Conservation (phyloP, 106 monocot species). For the Dendrobium chrysotoxum region DNA sequence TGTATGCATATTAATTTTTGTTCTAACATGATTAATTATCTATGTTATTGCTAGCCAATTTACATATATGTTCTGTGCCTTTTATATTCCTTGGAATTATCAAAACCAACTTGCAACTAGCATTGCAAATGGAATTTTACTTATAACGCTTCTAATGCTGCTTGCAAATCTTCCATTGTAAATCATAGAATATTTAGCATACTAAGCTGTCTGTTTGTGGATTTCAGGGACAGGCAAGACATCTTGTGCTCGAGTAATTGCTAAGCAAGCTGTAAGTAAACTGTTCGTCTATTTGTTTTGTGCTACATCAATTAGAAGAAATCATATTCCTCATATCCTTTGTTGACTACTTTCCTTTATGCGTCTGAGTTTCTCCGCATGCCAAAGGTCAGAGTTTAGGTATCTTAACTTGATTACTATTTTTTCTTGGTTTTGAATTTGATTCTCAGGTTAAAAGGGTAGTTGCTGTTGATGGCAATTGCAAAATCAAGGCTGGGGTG, state of each 20-base stretch:
- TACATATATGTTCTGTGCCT: background rate
- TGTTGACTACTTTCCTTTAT: background rate
- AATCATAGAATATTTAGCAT: background rate
- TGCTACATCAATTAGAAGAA: conserved; percentile 1
- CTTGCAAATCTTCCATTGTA: background rate
- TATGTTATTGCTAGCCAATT: background rate
- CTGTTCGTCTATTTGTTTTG: conserved; percentile 3
- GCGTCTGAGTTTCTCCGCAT: background rate
- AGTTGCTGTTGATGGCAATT: background rate
- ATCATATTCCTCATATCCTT: background rate
- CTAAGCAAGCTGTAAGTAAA: conserved; percentile 72
- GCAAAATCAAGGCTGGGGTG: background rate
- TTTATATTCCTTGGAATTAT: background rate
- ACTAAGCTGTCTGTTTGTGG: conserved; percentile 1
- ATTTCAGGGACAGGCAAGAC: conserved; percentile 88
- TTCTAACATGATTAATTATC: background rate
- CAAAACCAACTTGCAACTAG: background rate
- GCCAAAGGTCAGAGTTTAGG: background rate
- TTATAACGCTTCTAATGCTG: background rate
- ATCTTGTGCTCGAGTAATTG: conserved; percentile 91
- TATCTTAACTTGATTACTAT: background rate
- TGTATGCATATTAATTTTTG: background rate
- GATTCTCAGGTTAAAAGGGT: background rate
- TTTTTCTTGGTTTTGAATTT: background rate
- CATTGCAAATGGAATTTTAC: background rate